Evolutionary conservation across 257 asterid species (phyloP).

Genomic region (Ilex asprella): DNA sequence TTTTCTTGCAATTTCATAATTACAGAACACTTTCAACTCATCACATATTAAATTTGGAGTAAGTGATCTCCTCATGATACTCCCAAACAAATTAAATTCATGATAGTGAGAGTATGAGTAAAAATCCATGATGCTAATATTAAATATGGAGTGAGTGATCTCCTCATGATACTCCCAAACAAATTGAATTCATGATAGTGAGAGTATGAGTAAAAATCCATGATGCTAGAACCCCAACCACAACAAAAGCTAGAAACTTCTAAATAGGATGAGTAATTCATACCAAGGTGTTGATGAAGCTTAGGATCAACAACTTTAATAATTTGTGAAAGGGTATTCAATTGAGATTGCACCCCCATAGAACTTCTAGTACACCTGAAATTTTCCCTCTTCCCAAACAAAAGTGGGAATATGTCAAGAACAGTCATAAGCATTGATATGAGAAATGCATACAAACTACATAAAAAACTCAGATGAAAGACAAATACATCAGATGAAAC

Average conservation of each 20-base stretch:
- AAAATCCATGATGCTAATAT: not conserved
- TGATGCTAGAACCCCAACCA: not conserved
- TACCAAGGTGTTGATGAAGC: constrained; percentile 96
- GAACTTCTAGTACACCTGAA: constrained; percentile 71
- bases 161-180: not conserved
- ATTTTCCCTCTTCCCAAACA: constrained; percentile 68
- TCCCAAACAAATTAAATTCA: not conserved
- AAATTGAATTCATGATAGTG: not conserved
- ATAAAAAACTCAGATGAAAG: constrained; percentile 7
- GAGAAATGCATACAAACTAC: not conserved
- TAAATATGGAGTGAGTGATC: not conserved
- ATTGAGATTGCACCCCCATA: constrained; percentile 93
- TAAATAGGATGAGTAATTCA: constrained; percentile 20
- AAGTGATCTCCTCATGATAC: not conserved
- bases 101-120: not conserved
- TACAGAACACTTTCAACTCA: too few species aligned
- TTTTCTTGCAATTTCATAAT: too few species aligned
- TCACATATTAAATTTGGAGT: too few species aligned
- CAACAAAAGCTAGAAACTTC: constrained; percentile 11
- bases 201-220: not conserved
- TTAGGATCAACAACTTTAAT: constrained; percentile 84
- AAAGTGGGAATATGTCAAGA: constrained; percentile 1
- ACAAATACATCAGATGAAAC: not conserved
- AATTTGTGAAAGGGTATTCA: constrained; percentile 71
- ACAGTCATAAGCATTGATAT: not conserved